Evolutionary conservation across 495 filamentous ascomycete species (phyloP).

Genomic region (Haplographium delicatum): DNA sequence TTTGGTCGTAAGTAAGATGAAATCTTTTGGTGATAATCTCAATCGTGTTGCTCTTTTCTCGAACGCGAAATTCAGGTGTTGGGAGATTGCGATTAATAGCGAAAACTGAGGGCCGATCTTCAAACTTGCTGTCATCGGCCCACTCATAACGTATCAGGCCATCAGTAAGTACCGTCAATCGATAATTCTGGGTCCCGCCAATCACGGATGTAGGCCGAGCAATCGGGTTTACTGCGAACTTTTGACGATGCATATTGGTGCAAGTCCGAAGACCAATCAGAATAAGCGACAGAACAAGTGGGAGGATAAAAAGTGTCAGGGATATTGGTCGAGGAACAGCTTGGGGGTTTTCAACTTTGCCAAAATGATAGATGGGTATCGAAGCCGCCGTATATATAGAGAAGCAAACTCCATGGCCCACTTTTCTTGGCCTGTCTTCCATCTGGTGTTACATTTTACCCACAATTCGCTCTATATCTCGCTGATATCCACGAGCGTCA

Average conservation of each 20-base stretch:
- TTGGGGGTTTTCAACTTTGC: not conserved
- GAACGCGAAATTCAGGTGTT: not conserved
- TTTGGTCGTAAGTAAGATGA: not conserved
- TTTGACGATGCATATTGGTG: not conserved
- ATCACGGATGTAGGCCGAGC: not conserved
- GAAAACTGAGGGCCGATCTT: conserved; percentile 30
- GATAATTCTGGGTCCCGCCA: conserved; percentile 28
- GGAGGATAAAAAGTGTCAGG: not conserved
- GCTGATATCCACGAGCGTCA: too few relatives aligned
- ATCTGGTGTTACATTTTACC: too few relatives aligned
- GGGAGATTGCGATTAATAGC: not conserved
- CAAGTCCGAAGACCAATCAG: not conserved
- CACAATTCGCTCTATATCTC: too few relatives aligned
- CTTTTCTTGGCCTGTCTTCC: too few relatives aligned
- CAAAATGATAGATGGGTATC: too few relatives aligned
- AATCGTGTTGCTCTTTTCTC: not conserved
- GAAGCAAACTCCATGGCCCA: too few relatives aligned
- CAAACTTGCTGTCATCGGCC: conserved; percentile 46
- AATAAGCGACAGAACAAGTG: not conserved
- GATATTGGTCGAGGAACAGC: not conserved
- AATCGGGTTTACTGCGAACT: not conserved
- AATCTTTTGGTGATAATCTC: not conserved
- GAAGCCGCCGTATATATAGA: too few relatives aligned
- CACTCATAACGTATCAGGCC: conserved; percentile 50
- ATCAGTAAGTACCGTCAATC: conserved; percentile 48